Percentiles rank a stretch among this genome's conserved stretches.
These are phyloP conservation scores for Erodium maritimum DNA, from an alignment of 345 rosid genomes.

Conservation along the genomic window DNA sequence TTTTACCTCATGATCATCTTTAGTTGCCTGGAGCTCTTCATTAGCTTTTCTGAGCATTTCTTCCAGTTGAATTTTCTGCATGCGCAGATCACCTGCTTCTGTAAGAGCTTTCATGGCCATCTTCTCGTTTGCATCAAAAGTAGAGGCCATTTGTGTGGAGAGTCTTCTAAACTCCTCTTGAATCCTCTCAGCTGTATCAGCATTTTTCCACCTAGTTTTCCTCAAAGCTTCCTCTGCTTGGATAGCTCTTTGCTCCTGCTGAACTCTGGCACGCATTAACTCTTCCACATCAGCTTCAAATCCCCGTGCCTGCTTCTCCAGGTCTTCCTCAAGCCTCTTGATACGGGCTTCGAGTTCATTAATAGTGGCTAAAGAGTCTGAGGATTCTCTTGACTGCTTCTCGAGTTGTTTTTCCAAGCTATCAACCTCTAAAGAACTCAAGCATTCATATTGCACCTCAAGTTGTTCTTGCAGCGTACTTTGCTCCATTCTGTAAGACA, in stretches of 20 bases:
- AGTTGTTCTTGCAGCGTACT: conserved; percentile 69
- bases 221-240: conserved; percentile 69
- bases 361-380: conserved; percentile 34
- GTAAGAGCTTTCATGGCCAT: conserved; percentile 62
- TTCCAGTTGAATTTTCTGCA: conserved; percentile 50
- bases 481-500: conserved; percentile 72
- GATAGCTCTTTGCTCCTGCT: conserved; percentile 84
- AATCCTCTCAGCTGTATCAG: conserved; percentile 60
- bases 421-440: conserved; percentile 12
- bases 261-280: conserved; percentile 42
- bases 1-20: conserved; percentile 41
- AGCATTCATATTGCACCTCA: conserved; percentile 62
- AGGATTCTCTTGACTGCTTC: conserved; percentile 30
- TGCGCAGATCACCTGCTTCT: conserved; percentile 51
- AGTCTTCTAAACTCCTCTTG: conserved; percentile 74
- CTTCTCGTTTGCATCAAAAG: conserved; percentile 73
- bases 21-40: conserved; percentile 35
- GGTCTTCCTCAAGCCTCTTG: conserved; percentile 53
- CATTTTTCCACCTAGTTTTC: conserved; percentile 56
- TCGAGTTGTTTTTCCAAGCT: conserved; percentile 16
- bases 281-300: conserved; percentile 57
- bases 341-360: conserved; percentile 38
- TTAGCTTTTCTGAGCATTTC: conserved; percentile 48
- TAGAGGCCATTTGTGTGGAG: conserved; percentile 63
- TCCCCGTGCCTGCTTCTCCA: conserved; percentile 42